Evolutionary conservation across 768 basidiomycete genomes (phyloP).

Genomic region (Termitomyces sp.): DNA sequence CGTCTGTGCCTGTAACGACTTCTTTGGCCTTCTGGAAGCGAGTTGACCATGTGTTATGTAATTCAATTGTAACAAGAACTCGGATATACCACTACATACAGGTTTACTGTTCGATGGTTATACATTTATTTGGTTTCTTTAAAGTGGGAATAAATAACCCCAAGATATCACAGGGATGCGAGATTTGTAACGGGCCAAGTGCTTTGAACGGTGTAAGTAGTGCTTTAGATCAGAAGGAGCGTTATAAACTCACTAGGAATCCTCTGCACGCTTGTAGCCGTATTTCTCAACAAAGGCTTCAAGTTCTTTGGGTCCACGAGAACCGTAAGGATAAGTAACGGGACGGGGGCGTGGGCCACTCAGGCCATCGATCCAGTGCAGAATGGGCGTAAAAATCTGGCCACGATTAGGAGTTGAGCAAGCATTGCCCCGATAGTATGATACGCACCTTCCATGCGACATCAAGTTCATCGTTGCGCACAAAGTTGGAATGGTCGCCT

Average conservation of each 20-base stretch:
- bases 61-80: neutral
- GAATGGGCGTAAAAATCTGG: constrained; percentile 89
- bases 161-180: constrained; percentile 40
- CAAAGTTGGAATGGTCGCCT: constrained; percentile 99
- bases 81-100: constrained; percentile 4
- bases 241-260: constrained; percentile 63
- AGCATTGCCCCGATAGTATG: neutral
- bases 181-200: constrained; percentile 72
- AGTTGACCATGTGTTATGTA: neutral
- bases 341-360: constrained; percentile 64
- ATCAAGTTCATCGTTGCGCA: constrained; percentile 95
- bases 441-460: constrained; percentile 89
- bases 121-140: constrained; percentile 12
- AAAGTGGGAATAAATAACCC: constrained; percentile 1
- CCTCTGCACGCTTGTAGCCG: constrained; percentile 66
- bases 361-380: constrained; percentile 93
- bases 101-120: constrained; percentile 3
- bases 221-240: neutral
- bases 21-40: neutral
- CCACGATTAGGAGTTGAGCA: neutral
- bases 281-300: constrained; percentile 70
- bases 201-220: constrained; percentile 29
- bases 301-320: constrained; percentile 86
- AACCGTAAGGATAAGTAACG: constrained; percentile 83
- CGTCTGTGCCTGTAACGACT: neutral